Evolutionary conservation across 495 filamentous ascomycete species (phyloP).

Genomic region (Cryomyces antarcticus): DNA sequence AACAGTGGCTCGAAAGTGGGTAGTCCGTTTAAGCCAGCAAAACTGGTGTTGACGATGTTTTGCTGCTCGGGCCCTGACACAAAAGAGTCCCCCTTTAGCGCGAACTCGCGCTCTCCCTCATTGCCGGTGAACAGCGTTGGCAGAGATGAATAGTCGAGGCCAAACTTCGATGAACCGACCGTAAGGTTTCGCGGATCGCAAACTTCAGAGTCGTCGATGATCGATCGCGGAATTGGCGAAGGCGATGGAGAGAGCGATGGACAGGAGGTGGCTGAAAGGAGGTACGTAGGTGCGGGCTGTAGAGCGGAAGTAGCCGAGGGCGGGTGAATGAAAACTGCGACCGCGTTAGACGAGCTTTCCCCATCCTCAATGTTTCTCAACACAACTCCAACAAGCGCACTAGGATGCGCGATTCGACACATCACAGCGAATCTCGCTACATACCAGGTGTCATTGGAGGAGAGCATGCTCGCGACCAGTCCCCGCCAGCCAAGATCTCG

Average conservation of each 20-base stretch:
- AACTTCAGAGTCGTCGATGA: slow-evolving; percentile 45
- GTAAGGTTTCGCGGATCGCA: slow-evolving; percentile 88
- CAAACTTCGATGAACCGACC: slow-evolving; percentile 40
- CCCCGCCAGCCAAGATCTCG: slow-evolving; percentile 54
- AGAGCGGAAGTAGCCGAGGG: slow-evolving; percentile 30
- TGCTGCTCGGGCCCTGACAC: slow-evolving; percentile 26
- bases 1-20: slow-evolving; percentile 69
- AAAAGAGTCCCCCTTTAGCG: slow-evolving; percentile 38
- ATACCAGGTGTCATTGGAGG: slow-evolving; percentile 89
- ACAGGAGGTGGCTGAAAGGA: slow-evolving; percentile 56
- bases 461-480: slow-evolving; percentile 56
- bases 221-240: slow-evolving; percentile 55
- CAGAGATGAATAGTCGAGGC: slow-evolving; percentile 43
- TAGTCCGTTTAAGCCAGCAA: slow-evolving; percentile 41
- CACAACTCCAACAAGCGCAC: background rate
- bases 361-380: background rate
- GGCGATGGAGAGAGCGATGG: slow-evolving; percentile 71
- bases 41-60: slow-evolving; percentile 20
- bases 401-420: no score
- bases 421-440: slow-evolving; percentile 24
- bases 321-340: slow-evolving; percentile 64
- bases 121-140: slow-evolving; percentile 50
- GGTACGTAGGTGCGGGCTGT: slow-evolving; percentile 25
- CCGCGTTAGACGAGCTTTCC: background rate
- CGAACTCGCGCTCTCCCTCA: slow-evolving; percentile 56